Base-by-base conservation (phyloP, 1,284 basidiomycete genomes). In the Ganoderma boninense region DNA sequence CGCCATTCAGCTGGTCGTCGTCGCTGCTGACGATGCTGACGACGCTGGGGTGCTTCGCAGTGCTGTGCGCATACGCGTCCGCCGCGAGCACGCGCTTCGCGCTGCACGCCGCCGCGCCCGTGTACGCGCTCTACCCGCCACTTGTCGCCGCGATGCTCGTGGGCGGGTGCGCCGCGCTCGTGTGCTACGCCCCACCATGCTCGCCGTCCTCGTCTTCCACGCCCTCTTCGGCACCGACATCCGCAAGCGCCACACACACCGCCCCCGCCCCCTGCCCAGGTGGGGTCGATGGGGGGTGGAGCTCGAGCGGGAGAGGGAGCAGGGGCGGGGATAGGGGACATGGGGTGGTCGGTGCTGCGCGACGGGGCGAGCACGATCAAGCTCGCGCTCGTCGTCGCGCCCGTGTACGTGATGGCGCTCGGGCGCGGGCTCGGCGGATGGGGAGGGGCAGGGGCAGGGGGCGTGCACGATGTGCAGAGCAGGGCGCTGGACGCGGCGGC, bases 331-430 rank as follows among this genome's bases (percentile, higher is more conserved):
- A 16, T 5, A 3, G n/a, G 46, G 43, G 23, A 6, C 16, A 26
- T 74, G 40, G 54, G 59, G 60, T 11, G 46, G 38, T 74, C 73
- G n/a, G 62, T 74, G n/a, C 29, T 72, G 38, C 69, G 44, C 38
- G 73, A 74, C 60, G 71, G 68, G n/a, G 73, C 73, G 64, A 46
- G 59, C 61, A 71, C 69, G 40, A 69, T 71, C 67, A 72, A 72
- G 69, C 69, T 74, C 49, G 73, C 71, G 49, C 69, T 74, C 43
- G 26, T 74, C 23, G 29, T 74, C 56, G 63, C 66, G 43, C 73
- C 71, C 35, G 16, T 74, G 43, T 72, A 71, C 57, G 69, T 69
- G 26, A 56, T 71, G 65, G 68, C 68, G n/a, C 35, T 69, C 6
- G 73, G 71, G 46, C 60, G 65, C 44, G 43, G 26, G 38, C 38